Conservation (phyloP, 371 early-diverging fungal species). For the Mortierella sp. region DNA sequence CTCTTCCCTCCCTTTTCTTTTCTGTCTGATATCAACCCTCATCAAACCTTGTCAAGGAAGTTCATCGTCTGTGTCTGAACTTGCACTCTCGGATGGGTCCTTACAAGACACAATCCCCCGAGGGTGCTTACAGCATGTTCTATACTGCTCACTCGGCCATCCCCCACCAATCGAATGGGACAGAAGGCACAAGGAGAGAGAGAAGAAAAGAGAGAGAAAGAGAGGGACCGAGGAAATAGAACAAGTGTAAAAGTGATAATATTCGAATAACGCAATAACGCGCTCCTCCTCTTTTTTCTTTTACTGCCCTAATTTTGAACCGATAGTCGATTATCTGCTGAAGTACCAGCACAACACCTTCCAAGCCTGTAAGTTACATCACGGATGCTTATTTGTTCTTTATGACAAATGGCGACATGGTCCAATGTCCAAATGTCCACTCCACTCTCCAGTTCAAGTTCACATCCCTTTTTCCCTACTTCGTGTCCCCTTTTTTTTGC, state of each 20-base stretch:
- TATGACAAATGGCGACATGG: conserved; percentile 1
- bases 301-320: not conserved
- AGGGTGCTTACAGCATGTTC: conserved; percentile 6
- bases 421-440: not conserved
- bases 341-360: conserved; percentile 11
- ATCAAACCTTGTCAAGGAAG: not conserved
- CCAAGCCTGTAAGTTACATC: conserved; percentile 27
- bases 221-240: not conserved
- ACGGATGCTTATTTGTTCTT: not conserved
- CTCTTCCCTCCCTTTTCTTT: not conserved
- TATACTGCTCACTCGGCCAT: not conserved
- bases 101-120: not conserved
- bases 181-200: not conserved
- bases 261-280: conserved; percentile 2
- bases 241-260: not conserved
- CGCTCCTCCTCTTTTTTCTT: not conserved
- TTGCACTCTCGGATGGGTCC: not conserved
- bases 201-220: not conserved
- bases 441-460: not conserved
- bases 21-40: not conserved
- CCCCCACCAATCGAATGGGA: not conserved
- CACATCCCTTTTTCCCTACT: not conserved
- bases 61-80: not conserved
- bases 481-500: not conserved
- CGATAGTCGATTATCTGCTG: conserved; percentile 19